Evolutionary conservation across 768 basidiomycete genomes (phyloP).

Genomic region (Russula dissimulans): DNA sequence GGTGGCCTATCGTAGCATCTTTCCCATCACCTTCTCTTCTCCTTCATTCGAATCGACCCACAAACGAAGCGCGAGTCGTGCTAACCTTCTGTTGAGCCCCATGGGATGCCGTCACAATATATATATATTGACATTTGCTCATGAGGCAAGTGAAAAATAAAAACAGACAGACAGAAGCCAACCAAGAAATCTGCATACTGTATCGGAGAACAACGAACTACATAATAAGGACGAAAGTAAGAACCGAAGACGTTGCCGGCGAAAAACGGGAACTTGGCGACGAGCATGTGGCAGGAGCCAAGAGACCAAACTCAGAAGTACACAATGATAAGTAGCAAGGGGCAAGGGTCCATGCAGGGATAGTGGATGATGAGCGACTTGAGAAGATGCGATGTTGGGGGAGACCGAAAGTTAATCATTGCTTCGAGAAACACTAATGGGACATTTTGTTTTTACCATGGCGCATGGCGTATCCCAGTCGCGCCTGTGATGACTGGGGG

Average conservation of each 20-base stretch:
- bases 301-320: constrained; percentile 6
- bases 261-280: constrained; percentile 1
- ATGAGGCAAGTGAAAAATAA: neutral
- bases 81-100: too few relatives aligned
- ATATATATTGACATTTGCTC: neutral
- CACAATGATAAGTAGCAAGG: constrained; percentile 9
- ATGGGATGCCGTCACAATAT: too few relatives aligned
- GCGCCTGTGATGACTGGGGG: constrained; percentile 12
- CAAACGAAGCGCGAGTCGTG: too few relatives aligned
- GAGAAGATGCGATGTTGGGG: neutral
- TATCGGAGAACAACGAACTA: constrained; percentile 1
- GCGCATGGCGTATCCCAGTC: constrained; percentile 16
- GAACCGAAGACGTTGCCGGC: neutral
- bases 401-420: neutral
- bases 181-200: constrained; percentile 6
- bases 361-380: constrained; percentile 7
- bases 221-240: neutral
- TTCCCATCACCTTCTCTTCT: too few relatives aligned
- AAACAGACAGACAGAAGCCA: neutral
- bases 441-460: constrained; percentile 3
- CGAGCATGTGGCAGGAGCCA: constrained; percentile 3
- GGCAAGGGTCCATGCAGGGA: constrained; percentile 7
- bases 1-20: too few relatives aligned
- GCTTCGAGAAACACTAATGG: neutral
- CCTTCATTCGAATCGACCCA: too few relatives aligned